Evolutionary conservation across 257 asterid genomes (phyloP).

Genomic region (Solanum phureja): DNA sequence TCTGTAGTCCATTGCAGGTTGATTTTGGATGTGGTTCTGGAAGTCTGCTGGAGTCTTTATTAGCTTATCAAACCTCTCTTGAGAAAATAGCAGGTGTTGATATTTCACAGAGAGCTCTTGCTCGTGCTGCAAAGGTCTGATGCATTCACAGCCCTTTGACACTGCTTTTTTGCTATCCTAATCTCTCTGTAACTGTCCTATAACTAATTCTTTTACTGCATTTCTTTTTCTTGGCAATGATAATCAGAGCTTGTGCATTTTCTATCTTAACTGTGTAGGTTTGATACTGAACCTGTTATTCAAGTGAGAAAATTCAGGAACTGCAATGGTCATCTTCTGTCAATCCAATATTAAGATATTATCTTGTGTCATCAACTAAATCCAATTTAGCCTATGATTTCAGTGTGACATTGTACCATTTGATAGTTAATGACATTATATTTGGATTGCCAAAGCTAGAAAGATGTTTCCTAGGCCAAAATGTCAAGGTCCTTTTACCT

Average conservation of each 20-base stretch:
- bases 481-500: not conserved
- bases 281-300: not conserved
- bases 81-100: constrained; percentile 84
- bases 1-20: constrained; percentile 40
- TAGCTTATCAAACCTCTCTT: constrained; percentile 67
- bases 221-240: not conserved
- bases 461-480: not conserved
- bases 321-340: not conserved
- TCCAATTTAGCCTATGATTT: not conserved
- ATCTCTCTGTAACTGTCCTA: not conserved
- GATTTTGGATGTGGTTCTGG: constrained; percentile 99
- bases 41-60: constrained; percentile 77
- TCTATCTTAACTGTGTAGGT: not conserved
- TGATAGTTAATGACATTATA: not conserved
- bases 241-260: not conserved
- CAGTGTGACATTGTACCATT: not conserved
- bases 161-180: not conserved
- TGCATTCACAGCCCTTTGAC: not conserved
- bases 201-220: not conserved
- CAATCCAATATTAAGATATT: not conserved
- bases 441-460: not conserved
- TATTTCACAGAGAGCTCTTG: constrained; percentile 58
- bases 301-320: not conserved
- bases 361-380: not conserved
- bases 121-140: constrained; percentile 89